These are phyloP conservation scores for Candida dubliniensis DNA, from an alignment of 1,139 yeast genomes.

Conservation along the genomic window DNA sequence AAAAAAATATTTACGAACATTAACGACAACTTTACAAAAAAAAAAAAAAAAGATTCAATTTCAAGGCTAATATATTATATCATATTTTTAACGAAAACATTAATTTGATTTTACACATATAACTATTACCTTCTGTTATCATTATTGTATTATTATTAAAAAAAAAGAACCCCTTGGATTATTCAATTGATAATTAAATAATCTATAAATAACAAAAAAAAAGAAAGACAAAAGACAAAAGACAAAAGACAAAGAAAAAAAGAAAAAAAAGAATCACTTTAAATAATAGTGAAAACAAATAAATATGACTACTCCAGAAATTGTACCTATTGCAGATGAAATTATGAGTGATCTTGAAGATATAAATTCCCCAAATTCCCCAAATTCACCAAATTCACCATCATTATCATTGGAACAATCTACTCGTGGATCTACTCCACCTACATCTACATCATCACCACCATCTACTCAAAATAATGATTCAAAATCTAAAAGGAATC, in stretches of 20 bases:
- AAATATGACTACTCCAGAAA: background rate
- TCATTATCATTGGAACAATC: conserved; percentile 3
- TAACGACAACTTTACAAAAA: background rate
- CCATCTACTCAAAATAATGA: conserved; percentile 10
- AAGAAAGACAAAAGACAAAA: no score
- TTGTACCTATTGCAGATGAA: background rate
- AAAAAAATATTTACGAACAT: background rate
- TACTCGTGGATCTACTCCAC: conserved; percentile 37
- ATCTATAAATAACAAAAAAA: no score
- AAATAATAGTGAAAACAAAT: background rate
- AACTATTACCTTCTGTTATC: no score
- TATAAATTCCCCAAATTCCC: background rate
- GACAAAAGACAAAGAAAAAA: background rate
- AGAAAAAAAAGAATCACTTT: background rate
- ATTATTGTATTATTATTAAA: no score
- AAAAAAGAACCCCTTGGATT: no score
- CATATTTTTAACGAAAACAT: no score
- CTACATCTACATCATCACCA: conserved; percentile 18
- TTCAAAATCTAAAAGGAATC: conserved; percentile 1
- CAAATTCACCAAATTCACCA: background rate
- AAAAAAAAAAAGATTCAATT: no score
- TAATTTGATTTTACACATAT: no score
- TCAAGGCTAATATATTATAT: no score
- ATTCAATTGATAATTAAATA: no score
- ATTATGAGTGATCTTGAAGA: background rate